Evolutionary conservation across 352 stramenopile genomes (phyloP).

Genomic region (Globisporangium canariense): DNA sequence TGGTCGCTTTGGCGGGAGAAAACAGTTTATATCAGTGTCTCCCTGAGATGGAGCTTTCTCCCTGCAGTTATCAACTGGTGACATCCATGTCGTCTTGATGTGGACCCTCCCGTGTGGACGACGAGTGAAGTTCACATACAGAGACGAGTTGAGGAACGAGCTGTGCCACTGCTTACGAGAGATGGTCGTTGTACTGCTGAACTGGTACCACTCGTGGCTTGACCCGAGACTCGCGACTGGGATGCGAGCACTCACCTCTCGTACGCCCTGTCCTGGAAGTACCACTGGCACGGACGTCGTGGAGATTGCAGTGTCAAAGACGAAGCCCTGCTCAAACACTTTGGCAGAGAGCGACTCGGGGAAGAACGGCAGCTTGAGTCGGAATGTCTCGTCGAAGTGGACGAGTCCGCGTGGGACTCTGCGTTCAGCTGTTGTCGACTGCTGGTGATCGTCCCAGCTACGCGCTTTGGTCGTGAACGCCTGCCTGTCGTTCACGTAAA

Average conservation of each 20-base stretch:
- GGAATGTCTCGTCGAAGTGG: slow-evolving; percentile 43
- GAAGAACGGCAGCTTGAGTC: slow-evolving; percentile 45
- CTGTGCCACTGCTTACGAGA: slow-evolving; percentile 41
- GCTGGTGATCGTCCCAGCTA: slow-evolving; percentile 7
- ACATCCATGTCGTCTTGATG: slow-evolving; percentile 41
- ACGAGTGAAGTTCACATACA: slow-evolving; percentile 37
- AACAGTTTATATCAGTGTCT: not conserved
- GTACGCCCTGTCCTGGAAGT: slow-evolving; percentile 36
- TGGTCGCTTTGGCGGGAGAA: slow-evolving; percentile 14
- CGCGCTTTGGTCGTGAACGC: slow-evolving; percentile 29
- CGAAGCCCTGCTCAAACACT: slow-evolving; percentile 44
- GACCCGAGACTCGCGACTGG: slow-evolving; percentile 42
- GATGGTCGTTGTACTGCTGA: slow-evolving; percentile 48
- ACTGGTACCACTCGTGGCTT: slow-evolving; percentile 74
- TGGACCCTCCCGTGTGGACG: slow-evolving; percentile 46
- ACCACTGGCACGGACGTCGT: slow-evolving; percentile 47
- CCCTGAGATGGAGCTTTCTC: not conserved
- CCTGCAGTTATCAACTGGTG: slow-evolving; percentile 3
- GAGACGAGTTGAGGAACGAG: slow-evolving; percentile 54
- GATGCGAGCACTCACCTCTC: slow-evolving; percentile 11
- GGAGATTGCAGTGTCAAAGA: slow-evolving; percentile 38
- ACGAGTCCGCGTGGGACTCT: slow-evolving; percentile 27
- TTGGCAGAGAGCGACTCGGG: slow-evolving; percentile 41
- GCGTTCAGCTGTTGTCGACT: not conserved
- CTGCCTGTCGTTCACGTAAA: slow-evolving; percentile 42